Conservation (phyloP, 441 rosid genomes). For the Bruguiera hainesii region DNA sequence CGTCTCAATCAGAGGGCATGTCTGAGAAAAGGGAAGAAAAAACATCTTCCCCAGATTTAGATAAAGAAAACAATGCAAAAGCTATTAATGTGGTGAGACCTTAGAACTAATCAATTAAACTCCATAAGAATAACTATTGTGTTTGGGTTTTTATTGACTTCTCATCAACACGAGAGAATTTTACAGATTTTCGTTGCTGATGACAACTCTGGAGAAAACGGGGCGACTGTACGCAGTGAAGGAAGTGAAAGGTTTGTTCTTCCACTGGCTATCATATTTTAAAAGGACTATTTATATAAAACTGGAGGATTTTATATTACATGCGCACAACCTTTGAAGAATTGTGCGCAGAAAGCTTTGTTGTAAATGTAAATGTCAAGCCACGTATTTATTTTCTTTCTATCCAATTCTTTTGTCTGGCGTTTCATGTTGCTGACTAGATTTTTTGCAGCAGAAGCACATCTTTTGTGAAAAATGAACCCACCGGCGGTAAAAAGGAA, state of each 20-base stretch:
- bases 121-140: background rate
- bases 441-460: slow-evolving; percentile 19
- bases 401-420: no score
- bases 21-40: slow-evolving; percentile 27
- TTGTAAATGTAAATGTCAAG: no score
- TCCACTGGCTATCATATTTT: background rate
- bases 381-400: no score
- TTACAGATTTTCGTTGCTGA: slow-evolving; percentile 28
- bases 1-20: slow-evolving; percentile 11
- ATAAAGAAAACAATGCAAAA: slow-evolving; percentile 19
- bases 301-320: background rate
- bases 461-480: slow-evolving; percentile 19
- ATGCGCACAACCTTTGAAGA: no score
- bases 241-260: slow-evolving; percentile 41
- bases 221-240: slow-evolving; percentile 18
- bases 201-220: slow-evolving; percentile 20
- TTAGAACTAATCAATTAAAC: background rate
- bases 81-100: slow-evolving; percentile 24
- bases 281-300: background rate
- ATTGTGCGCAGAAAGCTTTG: no score
- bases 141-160: slow-evolving; percentile 1
- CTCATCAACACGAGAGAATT: slow-evolving; percentile 19
- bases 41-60: slow-evolving; percentile 20
- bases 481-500: slow-evolving; percentile 35
- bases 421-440: slow-evolving; percentile 8